Conservation (phyloP, 1,284 basidiomycete genomes). For the Omphalotus olearius region DNA sequence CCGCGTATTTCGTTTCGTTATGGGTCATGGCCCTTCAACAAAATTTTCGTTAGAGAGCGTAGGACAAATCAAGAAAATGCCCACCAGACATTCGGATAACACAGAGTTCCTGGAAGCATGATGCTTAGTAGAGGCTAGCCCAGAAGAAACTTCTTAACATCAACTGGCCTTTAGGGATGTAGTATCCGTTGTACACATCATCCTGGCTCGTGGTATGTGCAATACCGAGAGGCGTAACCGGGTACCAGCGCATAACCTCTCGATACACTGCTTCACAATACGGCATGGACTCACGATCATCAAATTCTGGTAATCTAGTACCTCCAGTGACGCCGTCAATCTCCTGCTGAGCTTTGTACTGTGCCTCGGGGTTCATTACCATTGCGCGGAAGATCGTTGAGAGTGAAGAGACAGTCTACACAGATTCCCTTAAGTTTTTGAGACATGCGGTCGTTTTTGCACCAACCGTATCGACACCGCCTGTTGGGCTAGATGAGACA, state of each 20-base stretch:
- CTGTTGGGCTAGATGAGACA: neutral
- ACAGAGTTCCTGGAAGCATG: neutral
- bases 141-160: too few species aligned
- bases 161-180: conserved; percentile 11
- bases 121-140: neutral
- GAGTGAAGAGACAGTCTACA: conserved; percentile 15
- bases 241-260: conserved; percentile 11
- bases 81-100: conserved; percentile 7
- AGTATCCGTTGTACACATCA: conserved; percentile 13
- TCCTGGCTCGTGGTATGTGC: conserved; percentile 12
- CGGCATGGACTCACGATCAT: conserved; percentile 20
- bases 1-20: conserved; percentile 40
- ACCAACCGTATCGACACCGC: conserved; percentile 10
- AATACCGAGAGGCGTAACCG: neutral
- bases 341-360: conserved; percentile 22
- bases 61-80: neutral
- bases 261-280: conserved; percentile 21
- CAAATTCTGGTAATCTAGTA: conserved; percentile 23
- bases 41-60: neutral
- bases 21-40: conserved; percentile 18
- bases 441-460: neutral
- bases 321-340: conserved; percentile 22
- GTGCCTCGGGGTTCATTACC: conserved; percentile 19
- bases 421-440: too few species aligned
- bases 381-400: conserved; percentile 17